Evolutionary conservation across 2,329 filamentous ascomycete genomes (phyloP).

Genomic region (Ceratocystis huliohia): DNA sequence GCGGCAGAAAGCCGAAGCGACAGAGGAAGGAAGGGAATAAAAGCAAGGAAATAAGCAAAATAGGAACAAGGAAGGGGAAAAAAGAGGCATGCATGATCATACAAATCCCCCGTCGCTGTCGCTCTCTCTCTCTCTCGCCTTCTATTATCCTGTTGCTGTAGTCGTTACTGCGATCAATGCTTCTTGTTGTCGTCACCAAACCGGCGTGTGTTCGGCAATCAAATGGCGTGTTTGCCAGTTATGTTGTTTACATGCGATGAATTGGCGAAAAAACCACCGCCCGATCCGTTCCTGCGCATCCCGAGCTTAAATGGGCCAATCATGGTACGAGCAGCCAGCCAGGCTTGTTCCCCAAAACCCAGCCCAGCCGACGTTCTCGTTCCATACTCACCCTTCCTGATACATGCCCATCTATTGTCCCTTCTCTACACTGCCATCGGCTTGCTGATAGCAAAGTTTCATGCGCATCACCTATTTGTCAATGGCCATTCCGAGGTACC

Average conservation of each 20-base stretch:
- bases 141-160: not conserved
- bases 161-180: not conserved
- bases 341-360: not conserved
- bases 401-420: not conserved
- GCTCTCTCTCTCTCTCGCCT: not conserved
- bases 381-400: not conserved
- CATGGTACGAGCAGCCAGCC: not conserved
- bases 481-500: not conserved
- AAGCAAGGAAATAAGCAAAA: slow-evolving; percentile 9
- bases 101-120: not conserved
- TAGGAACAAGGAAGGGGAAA: not conserved
- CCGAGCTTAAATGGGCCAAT: slow-evolving; percentile 6
- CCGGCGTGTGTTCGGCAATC: slow-evolving; percentile 4
- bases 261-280: slow-evolving; percentile 1
- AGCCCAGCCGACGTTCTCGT: slow-evolving; percentile 4
- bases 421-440: not conserved
- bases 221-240: slow-evolving; percentile 2
- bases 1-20: slow-evolving; percentile 1
- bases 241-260: not conserved
- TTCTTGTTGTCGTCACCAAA: not conserved
- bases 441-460: not conserved
- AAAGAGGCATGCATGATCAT: not conserved
- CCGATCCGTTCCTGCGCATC: slow-evolving; percentile 5
- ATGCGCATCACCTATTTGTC: not conserved
- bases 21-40: not conserved